Conservation (phyloP, 2,329 filamentous ascomycete genomes). For the Dendrostoma leiphaemia region DNA sequence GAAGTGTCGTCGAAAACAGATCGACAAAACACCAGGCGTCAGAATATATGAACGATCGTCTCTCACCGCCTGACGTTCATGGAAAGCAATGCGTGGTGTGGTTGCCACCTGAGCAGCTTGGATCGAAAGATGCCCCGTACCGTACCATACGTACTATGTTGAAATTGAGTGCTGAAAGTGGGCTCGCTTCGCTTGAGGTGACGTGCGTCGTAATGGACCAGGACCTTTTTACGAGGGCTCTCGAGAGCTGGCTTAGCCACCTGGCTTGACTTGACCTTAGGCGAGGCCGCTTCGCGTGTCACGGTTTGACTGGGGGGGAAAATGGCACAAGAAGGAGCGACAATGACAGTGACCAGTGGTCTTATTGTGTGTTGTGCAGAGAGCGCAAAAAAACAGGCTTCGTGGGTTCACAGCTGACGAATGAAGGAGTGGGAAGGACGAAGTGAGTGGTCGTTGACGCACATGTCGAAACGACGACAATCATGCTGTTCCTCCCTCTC, state of each 20-base stretch:
- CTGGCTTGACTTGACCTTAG: not conserved
- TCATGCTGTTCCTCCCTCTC: not conserved
- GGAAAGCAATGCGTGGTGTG: too few species aligned
- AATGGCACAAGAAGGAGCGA: not conserved
- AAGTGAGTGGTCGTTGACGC: too few species aligned
- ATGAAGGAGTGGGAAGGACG: too few species aligned
- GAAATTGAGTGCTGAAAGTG: not conserved
- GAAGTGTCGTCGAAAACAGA: too few species aligned
- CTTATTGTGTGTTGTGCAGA: not conserved
- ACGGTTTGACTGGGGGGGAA: not conserved
- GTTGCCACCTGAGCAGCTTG: not conserved
- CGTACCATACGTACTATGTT: too few species aligned
- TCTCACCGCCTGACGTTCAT: too few species aligned
- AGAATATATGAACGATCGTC: too few species aligned
- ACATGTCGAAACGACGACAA: not conserved
- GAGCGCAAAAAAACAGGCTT: not conserved
- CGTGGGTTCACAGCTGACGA: not conserved
- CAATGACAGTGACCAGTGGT: too few species aligned
- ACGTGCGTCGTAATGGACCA: slow-evolving; percentile 5
- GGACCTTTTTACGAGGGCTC: not conserved
- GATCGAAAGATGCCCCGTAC: too few species aligned
- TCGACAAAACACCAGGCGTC: too few species aligned
- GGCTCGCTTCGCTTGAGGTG: not conserved
- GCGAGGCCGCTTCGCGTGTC: not conserved
- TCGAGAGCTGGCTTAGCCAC: too few species aligned